A percentile compares a stretch with the other conserved stretches of the same genome.
Conservation (phyloP, 495 filamentous ascomycete species). For the Penicillium egyptiacum region DNA sequence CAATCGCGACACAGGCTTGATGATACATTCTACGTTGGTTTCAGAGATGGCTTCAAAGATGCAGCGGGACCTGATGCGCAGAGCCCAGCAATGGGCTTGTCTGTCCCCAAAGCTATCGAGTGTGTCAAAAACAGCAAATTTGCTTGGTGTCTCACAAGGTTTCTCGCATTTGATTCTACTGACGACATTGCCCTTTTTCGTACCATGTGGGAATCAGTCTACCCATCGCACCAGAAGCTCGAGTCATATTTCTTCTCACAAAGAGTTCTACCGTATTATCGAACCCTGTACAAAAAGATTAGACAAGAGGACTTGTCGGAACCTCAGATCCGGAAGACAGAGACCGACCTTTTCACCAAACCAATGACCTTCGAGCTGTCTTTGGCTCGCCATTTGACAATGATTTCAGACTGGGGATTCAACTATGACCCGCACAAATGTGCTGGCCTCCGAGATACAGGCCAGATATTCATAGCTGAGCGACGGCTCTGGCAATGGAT, state of each 20-base stretch:
- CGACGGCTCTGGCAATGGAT: slow-evolving; percentile 3
- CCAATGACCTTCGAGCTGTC: not conserved
- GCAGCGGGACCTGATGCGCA: not conserved
- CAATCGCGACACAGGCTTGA: not conserved
- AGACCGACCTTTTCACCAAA: not conserved
- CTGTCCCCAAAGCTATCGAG: not conserved
- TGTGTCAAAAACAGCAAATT: not conserved
- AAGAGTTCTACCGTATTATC: not conserved
- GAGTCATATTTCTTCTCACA: not conserved
- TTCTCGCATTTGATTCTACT: not conserved
- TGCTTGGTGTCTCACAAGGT: not conserved
- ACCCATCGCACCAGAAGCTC: not conserved
- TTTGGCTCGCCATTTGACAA: slow-evolving; percentile 1
- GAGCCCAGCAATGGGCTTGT: not conserved
- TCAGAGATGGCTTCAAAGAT: not conserved
- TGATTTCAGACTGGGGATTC: not conserved
- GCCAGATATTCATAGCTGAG: not conserved
- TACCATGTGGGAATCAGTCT: not conserved
- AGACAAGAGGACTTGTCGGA: not conserved
- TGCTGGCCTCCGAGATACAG: not conserved
- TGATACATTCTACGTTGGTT: not conserved
- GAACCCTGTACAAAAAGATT: not conserved
- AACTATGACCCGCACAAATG: not conserved
- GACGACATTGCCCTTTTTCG: slow-evolving; percentile 2
- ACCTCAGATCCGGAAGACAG: too few relatives aligned